Base-by-base conservation (phyloP, 805 yeast genomes). In the Sugiyamaella marilandica region DNA sequence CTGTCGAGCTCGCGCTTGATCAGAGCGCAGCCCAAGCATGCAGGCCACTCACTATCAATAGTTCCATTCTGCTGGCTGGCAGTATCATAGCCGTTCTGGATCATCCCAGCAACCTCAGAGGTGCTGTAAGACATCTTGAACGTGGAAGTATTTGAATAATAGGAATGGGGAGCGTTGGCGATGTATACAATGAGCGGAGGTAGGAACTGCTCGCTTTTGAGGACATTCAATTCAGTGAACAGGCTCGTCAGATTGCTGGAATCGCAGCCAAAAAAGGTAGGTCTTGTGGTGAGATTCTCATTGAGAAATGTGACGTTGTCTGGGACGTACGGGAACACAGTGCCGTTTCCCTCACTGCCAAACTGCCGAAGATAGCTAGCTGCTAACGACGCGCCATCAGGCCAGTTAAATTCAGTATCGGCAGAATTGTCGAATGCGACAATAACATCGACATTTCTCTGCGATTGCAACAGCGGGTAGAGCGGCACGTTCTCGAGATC, bases 211-310 rank as follows among this genome's bases (percentile, higher is more conserved):
- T 54, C 54, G 46, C 54, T 53, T 24, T 53, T 52, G 21, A 57
- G 46, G 13, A 39, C 35, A 4, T 63, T 65, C 35, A 51, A 45
- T 18, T 33, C 34, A 46, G 45, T 46, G 37, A 51, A 58, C 49
- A 59, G 46, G 11, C 49, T 41, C 9, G 58, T 52, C 49, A 85
- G 70, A 63, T 86, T 85, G 1, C 69, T 59, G 3, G 87, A 76
- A 63, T 85, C 78, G 69, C 96, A 88, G 33, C 96, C 96, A 65
- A 89, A 89, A 71, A 89, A 88, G 0, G 85, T 75, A 48, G 96
- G 95, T 55, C 70, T 77, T 9, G 83, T 73, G 13, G 87, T 83
- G 57, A 87, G 73, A 53, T 85, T 85, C 57, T 71, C 61, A 54
- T 77, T 75, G 24, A 79, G 63, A 66, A 87, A 85, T 0, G 90